Conservation (phyloP, 305 asterid genomes). For the Petunia hybrid region DNA sequence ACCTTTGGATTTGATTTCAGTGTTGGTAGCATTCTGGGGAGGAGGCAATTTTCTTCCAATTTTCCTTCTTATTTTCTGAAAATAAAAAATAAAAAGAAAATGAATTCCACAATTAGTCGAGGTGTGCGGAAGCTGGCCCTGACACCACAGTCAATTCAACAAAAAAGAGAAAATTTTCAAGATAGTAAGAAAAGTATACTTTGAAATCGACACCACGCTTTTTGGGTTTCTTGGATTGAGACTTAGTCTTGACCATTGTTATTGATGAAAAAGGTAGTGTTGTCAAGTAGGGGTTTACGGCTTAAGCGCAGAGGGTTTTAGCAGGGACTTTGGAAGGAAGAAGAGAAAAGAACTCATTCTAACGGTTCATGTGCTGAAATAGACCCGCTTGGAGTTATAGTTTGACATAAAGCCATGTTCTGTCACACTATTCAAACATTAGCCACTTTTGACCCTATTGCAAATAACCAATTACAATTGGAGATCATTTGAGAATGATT, state of each 20-base stretch:
- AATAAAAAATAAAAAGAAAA: slow-evolving; percentile 23
- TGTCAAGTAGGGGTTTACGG: no score
- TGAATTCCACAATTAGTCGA: not conserved
- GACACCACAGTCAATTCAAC: not conserved
- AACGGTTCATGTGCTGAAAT: no score
- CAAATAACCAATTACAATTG: no score
- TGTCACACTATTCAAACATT: no score
- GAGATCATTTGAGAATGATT: no score
- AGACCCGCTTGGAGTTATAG: no score
- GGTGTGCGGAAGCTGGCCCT: no score
- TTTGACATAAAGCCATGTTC: no score
- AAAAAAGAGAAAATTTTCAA: not conserved
- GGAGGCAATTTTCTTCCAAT: slow-evolving; percentile 96
- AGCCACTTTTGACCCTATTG: no score
- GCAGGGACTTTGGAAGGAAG: no score
- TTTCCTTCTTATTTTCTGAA: slow-evolving; percentile 89
- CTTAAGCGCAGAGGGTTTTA: no score
- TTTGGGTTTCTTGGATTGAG: slow-evolving; percentile 69
- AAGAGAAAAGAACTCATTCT: no score
- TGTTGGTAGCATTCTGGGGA: slow-evolving; percentile 86
- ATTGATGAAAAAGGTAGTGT: not conserved
- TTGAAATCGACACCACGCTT: slow-evolving; percentile 85
- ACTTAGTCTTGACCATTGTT: slow-evolving; percentile 73
- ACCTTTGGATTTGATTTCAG: slow-evolving; percentile 80
- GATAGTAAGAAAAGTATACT: slow-evolving; percentile 46